phyloP scores from a whole-genome alignment of 108 stramenopile species.

The Nitzschia putrida region DNA sequence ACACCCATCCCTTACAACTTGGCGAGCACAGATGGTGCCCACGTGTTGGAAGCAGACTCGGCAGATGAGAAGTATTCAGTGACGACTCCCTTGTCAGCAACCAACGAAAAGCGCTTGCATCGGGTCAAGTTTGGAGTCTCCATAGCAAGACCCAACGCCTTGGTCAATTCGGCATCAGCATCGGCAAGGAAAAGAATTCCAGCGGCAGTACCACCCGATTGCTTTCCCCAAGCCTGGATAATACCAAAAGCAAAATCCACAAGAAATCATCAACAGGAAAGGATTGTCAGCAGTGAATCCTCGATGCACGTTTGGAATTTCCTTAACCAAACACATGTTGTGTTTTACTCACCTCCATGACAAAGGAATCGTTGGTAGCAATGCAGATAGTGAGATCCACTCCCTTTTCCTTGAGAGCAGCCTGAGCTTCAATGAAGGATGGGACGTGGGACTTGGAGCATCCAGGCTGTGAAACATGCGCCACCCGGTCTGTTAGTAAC shows the following conservation, averaged over 20 bases:
- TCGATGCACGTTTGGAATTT: neutral
- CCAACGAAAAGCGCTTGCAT: conserved; percentile 75
- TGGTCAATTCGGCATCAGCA: conserved; percentile 62
- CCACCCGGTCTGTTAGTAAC: neutral
- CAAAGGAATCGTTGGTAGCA: conserved; percentile 86
- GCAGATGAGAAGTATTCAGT: conserved; percentile 75
- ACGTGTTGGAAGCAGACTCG: conserved; percentile 66
- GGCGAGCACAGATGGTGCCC: conserved; percentile 80
- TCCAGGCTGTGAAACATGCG: conserved; percentile 22
- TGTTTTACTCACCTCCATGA: conserved; percentile 67
- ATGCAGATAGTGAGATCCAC: conserved; percentile 84
- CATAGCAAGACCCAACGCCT: conserved; percentile 72
- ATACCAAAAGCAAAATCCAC: too few relatives aligned
- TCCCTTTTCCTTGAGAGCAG: conserved; percentile 79
- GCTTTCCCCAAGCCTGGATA: conserved; percentile 76
- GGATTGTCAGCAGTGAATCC: neutral
- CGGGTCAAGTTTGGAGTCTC: conserved; percentile 66
- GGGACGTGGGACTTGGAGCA: conserved; percentile 87
- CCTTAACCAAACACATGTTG: neutral
- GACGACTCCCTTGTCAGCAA: conserved; percentile 84
- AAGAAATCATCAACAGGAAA: too few relatives aligned
- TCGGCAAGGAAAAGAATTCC: conserved; percentile 78
- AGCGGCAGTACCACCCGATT: conserved; percentile 74
- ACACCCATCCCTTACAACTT: conserved; percentile 33
- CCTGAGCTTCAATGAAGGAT: conserved; percentile 79